Base-by-base conservation (phyloP, 371 early-diverging fungal species). In the Mortierella sp. region DNA sequence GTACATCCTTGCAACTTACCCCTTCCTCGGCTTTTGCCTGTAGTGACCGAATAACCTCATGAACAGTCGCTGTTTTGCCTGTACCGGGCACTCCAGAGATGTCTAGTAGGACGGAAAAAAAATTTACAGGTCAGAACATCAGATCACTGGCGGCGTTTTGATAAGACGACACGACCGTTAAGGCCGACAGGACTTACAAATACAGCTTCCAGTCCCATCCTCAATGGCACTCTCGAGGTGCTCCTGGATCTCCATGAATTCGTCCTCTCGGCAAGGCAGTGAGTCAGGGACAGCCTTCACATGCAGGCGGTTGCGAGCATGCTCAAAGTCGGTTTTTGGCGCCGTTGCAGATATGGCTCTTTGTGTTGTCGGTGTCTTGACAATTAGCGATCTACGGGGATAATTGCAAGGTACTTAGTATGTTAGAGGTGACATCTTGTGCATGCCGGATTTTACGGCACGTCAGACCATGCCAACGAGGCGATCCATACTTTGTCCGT, bases 21-120 rank as follows among this genome's bases (percentile, higher is more conserved):
- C 91, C 91, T 51, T 91, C 89, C 34, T 93, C 94, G n/a, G 92
- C 92, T 55, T 93, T 91, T 13, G 92, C 90, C 64, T 94, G 91
- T 54, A 98, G 89, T 43, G 94, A 89, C 13, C 94, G 91, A 43
- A 99, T 93, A 0, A 96, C 97, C 83, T 95, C 95, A 24, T 93
- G 90, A 0, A 99, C 96, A 0, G 99, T 98, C 0, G 98, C 99
- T 0, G 99, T 99, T 88, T 99, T 99, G 55, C 99, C 99, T 5
- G 99, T 98, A 1, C 99, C 99, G 0, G 98, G 98, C 0, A 98
- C 97, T 5, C 98, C 98, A n/a, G 98, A 96, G 24, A 99, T 95
- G 86, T 98, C 94, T 94, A 69, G n/a, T 28, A 5, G 19, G 3
- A 21, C 21, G 46, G 40, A 34, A 3, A 69, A 46, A 5, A 26